These are phyloP conservation scores for Grigorovia transvaalensis DNA, from an alignment of 805 yeast species.

Conservation along the genomic window DNA sequence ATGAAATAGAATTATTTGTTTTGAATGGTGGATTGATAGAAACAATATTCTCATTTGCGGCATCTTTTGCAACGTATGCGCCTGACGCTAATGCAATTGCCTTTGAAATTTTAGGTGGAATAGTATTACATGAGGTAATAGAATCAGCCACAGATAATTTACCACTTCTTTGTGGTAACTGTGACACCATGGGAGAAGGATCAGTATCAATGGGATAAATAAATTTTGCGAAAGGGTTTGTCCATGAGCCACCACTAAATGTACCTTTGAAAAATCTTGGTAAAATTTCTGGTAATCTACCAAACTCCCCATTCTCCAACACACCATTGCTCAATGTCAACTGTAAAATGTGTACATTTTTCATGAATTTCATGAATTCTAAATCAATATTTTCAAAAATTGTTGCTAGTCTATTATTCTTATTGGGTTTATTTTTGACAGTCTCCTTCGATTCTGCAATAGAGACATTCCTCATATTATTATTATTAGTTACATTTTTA, in stretches of 20 bases:
- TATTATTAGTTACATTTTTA: too few relatives aligned
- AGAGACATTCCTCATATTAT: neutral
- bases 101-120: slow-evolving; percentile 16
- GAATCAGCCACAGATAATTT: neutral
- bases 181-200: neutral
- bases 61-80: slow-evolving; percentile 2
- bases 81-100: slow-evolving; percentile 19
- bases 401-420: neutral
- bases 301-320: slow-evolving; percentile 10
- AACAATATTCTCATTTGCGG: neutral
- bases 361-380: slow-evolving; percentile 24
- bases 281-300: slow-evolving; percentile 47
- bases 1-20: neutral
- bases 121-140: slow-evolving; percentile 1
- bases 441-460: neutral
- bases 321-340: slow-evolving; percentile 18
- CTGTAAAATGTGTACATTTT: slow-evolving; percentile 23
- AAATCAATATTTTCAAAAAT: slow-evolving; percentile 13
- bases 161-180: neutral
- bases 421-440: neutral
- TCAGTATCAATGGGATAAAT: slow-evolving; percentile 6
- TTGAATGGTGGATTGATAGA: neutral
- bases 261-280: slow-evolving; percentile 59
- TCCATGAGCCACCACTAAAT: slow-evolving; percentile 74
- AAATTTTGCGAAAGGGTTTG: slow-evolving; percentile 46